Conservation (phyloP, 345 rosid genomes). For the Aethionema arabicum region DNA sequence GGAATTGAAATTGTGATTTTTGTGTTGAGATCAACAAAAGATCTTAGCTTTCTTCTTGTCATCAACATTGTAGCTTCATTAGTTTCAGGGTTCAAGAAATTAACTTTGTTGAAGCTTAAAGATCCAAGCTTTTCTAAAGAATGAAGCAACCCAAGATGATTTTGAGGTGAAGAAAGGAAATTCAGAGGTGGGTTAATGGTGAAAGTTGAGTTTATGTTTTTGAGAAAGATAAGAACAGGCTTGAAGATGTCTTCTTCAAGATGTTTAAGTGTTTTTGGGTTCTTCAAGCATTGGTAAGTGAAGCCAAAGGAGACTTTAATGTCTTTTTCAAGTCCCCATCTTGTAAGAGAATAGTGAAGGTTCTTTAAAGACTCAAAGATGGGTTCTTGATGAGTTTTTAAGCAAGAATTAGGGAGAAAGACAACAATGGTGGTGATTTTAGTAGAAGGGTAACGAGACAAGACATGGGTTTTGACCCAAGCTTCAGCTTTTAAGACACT, state of each 20-base stretch:
- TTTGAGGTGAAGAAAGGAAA: slow-evolving; percentile 39
- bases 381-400: slow-evolving; percentile 37
- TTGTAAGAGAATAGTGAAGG: slow-evolving; percentile 54
- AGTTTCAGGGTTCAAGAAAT: slow-evolving; percentile 41
- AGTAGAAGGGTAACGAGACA: slow-evolving; percentile 61
- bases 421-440: slow-evolving; percentile 67
- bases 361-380: slow-evolving; percentile 51
- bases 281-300: slow-evolving; percentile 42
- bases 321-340: slow-evolving; percentile 73
- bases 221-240: slow-evolving; percentile 46
- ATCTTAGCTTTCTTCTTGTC: slow-evolving; percentile 46
- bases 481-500: slow-evolving; percentile 63
- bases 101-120: slow-evolving; percentile 45
- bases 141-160: slow-evolving; percentile 35
- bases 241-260: slow-evolving; percentile 34
- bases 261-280: slow-evolving; percentile 21
- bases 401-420: slow-evolving; percentile 43
- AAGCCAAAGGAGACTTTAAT: slow-evolving; percentile 63
- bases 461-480: slow-evolving; percentile 66
- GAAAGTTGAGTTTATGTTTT: slow-evolving; percentile 55
- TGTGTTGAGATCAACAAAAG: slow-evolving; percentile 30
- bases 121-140: slow-evolving; percentile 45
- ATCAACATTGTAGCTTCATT: slow-evolving; percentile 15
- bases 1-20: slow-evolving; percentile 43
- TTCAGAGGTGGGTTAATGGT: slow-evolving; percentile 44